Conservation (phyloP, 2,329 filamentous ascomycete genomes). For the Trichoderma semiorbis region DNA sequence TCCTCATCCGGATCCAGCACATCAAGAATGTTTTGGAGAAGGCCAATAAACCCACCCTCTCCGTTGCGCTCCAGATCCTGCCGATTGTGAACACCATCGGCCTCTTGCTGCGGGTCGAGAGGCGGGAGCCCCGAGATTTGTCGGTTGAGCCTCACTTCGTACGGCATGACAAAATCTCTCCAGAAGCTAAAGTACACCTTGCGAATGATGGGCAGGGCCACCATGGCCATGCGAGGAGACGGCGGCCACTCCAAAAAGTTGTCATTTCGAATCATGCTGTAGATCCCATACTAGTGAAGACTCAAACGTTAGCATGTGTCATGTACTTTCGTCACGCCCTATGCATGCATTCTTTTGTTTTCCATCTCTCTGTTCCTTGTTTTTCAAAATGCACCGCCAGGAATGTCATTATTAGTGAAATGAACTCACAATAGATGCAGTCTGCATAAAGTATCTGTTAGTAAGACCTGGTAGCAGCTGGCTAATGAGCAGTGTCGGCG, state of each 20-base stretch:
- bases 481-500: slow-evolving; percentile 43
- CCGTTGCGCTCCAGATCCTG: slow-evolving; percentile 22
- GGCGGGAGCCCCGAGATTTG: slow-evolving; percentile 41
- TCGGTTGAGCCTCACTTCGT: slow-evolving; percentile 49
- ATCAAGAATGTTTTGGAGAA: slow-evolving; percentile 37
- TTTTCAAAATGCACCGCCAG: neutral
- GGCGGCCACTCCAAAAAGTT: slow-evolving; percentile 52
- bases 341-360: neutral
- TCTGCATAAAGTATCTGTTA: slow-evolving; percentile 41
- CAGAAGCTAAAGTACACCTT: slow-evolving; percentile 47
- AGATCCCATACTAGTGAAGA: slow-evolving; percentile 43
- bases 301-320: neutral
- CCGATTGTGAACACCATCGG: slow-evolving; percentile 22
- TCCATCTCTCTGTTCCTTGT: neutral
- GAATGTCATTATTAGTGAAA: neutral
- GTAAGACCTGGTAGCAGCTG: slow-evolving; percentile 43
- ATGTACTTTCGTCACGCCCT: neutral
- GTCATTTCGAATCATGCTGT: slow-evolving; percentile 43
- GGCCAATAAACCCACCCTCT: slow-evolving; percentile 34
- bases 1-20: slow-evolving; percentile 35
- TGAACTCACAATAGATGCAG: slow-evolving; percentile 39
- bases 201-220: slow-evolving; percentile 46
- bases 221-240: slow-evolving; percentile 48
- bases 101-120: slow-evolving; percentile 26
- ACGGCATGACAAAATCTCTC: slow-evolving; percentile 42